These are phyloP conservation scores for Letharia columbiana DNA, from an alignment of 495 filamentous ascomycete species.

Conservation along the genomic window DNA sequence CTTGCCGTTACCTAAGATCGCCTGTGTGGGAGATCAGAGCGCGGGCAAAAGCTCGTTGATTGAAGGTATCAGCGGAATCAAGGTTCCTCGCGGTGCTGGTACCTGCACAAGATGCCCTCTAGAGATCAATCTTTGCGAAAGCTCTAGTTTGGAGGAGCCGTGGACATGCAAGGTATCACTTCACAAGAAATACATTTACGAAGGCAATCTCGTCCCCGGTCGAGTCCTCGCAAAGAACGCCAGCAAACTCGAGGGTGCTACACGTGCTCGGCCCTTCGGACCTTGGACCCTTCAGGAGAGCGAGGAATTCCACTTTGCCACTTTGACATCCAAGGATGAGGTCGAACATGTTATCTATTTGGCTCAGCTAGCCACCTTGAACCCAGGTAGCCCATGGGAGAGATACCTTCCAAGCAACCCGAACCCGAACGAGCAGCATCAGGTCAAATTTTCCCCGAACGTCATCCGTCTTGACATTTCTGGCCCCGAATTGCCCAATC, in stretches of 20 bases:
- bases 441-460: constrained; percentile 70
- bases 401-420: too few species aligned
- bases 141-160: constrained; percentile 25
- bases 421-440: constrained; percentile 22
- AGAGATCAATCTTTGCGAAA: constrained; percentile 61
- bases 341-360: constrained; percentile 53
- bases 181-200: constrained; percentile 46
- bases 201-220: constrained; percentile 20
- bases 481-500: constrained; percentile 54
- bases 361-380: constrained; percentile 66
- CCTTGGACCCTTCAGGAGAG: constrained; percentile 37
- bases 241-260: constrained; percentile 19
- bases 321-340: constrained; percentile 35
- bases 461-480: constrained; percentile 65
- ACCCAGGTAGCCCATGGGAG: constrained; percentile 35
- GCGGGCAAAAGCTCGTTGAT: constrained; percentile 76
- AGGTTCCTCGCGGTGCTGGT: constrained; percentile 56
- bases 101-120: constrained; percentile 72
- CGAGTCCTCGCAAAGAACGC: too few species aligned
- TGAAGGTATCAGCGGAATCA: constrained; percentile 70
- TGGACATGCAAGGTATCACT: constrained; percentile 61
- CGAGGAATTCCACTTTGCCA: constrained; percentile 37
- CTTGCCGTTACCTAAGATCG: constrained; percentile 62
- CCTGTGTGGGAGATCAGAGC: constrained; percentile 72
- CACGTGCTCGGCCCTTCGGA: constrained; percentile 32